Conservation (phyloP, 2,329 filamentous ascomycete genomes). For the Scedosporium apiospermum region DNA sequence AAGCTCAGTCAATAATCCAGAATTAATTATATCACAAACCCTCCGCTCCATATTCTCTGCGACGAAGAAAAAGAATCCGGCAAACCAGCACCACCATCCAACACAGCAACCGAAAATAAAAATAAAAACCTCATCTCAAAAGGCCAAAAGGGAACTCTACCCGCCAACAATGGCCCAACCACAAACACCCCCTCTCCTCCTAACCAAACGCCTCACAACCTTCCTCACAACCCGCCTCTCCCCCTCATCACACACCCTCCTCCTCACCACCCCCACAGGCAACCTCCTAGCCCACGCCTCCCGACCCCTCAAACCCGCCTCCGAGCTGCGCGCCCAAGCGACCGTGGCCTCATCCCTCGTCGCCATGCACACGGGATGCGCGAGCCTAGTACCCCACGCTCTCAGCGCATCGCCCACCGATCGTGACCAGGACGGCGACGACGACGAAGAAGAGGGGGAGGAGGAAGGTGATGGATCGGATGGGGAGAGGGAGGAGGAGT, state of each 20-base stretch:
- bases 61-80: neutral
- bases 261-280: constrained; percentile 50
- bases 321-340: constrained; percentile 50
- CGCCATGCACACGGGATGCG: constrained; percentile 42
- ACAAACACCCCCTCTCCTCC: constrained; percentile 46
- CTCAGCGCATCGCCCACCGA: constrained; percentile 22
- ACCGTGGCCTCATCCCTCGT: constrained; percentile 56
- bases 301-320: constrained; percentile 40
- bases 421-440: constrained; percentile 12
- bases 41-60: neutral
- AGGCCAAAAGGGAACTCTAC: neutral
- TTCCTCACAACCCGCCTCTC: constrained; percentile 52
- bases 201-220: constrained; percentile 54
- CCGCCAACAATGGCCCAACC: constrained; percentile 22
- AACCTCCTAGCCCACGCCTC: constrained; percentile 56
- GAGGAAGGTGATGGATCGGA: constrained; percentile 16
- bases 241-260: constrained; percentile 46
- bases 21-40: no score
- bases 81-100: neutral
- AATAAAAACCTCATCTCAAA: neutral
- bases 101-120: neutral
- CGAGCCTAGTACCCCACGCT: constrained; percentile 29
- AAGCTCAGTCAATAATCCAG: neutral
- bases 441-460: constrained; percentile 14
- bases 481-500: constrained; percentile 6